Evolutionary conservation across 1,139 yeast genomes (phyloP), one percentile per base, ranked within the genome.

Genomic region (Sugiyamaella japonica): DNA sequence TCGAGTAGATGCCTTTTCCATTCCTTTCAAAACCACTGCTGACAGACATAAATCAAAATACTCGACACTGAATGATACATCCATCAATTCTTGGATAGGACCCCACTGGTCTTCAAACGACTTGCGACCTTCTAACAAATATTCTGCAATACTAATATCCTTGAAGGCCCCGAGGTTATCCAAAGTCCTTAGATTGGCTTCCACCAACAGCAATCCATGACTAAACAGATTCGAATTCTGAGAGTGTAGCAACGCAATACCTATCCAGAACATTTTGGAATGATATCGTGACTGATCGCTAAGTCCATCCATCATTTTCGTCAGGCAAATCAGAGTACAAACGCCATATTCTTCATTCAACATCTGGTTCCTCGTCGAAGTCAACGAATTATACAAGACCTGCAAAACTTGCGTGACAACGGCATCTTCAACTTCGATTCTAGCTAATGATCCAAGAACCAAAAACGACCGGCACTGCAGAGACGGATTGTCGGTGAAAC

Each of bases 391-490:
- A 67, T 40, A 61, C 58, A 47, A 60, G 45, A 62, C 73, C 59
- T 50, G 67, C 65, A 53, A 72, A 10, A 81, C 72, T 52, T 76
- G 77, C 45, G 81, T 71, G 0, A 87, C 83, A 13, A 86, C 73
- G 5, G 78, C 74, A 64, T 84, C 89, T 50, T 81, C 80, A 15
- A 86, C 80, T 34, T 90, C 90, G 16, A 75, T 71, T 59, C 81
- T 82, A 0, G 89, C 79, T 44, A 89, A 69, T 45, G 86, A 82
- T 38, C 96, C 96, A 31, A 87, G 77, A 6, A 88, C 79, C 60
- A 89, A 74, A 55, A 87, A 74, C 0, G 95, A 89, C 54, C 96
- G 76, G 7, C 83, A 81, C 65, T 89, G 91, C 55, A 89, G 76
- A 25, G 84, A 78, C 0, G 91, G 82, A 32, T 78, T 77, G 46